A percentile compares a stretch with the other conserved stretches of the same genome.
Conservation (phyloP, 2,329 filamentous ascomycete genomes). For the Venturia aucupariae region DNA sequence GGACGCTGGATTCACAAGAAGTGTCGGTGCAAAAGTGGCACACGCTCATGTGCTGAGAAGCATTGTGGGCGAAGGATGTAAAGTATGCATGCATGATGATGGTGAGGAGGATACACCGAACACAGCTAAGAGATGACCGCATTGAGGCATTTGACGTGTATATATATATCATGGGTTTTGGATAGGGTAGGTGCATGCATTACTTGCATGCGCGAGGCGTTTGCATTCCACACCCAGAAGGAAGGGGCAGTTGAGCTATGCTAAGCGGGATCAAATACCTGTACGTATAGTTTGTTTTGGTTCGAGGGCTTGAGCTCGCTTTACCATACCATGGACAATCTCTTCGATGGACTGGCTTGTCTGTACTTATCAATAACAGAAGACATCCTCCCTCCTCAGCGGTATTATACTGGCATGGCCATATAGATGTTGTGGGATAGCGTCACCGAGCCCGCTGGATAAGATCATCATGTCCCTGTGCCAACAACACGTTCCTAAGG, state of each 20-base stretch:
- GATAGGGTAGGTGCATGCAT: background rate
- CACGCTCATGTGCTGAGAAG: conserved; percentile 71
- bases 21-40: conserved; percentile 78
- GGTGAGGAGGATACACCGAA: conserved; percentile 11
- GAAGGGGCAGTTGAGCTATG: background rate
- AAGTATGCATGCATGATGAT: conserved; percentile 38
- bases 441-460: background rate
- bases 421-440: too few relatives aligned
- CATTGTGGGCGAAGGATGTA: conserved; percentile 56
- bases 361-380: background rate
- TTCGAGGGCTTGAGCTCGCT: background rate
- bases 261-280: background rate
- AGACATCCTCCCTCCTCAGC: too few relatives aligned
- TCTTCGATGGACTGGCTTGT: background rate
- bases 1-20: conserved; percentile 43
- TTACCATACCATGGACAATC: background rate
- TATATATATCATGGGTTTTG: background rate
- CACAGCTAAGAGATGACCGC: background rate
- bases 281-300: background rate
- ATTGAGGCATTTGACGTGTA: background rate
- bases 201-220: background rate
- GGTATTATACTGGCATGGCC: too few relatives aligned
- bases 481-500: too few relatives aligned
- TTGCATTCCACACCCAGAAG: background rate
- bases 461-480: too few relatives aligned